Conservation (phyloP, 805 yeast species). For the Wickerhamomyces queroliae region DNA sequence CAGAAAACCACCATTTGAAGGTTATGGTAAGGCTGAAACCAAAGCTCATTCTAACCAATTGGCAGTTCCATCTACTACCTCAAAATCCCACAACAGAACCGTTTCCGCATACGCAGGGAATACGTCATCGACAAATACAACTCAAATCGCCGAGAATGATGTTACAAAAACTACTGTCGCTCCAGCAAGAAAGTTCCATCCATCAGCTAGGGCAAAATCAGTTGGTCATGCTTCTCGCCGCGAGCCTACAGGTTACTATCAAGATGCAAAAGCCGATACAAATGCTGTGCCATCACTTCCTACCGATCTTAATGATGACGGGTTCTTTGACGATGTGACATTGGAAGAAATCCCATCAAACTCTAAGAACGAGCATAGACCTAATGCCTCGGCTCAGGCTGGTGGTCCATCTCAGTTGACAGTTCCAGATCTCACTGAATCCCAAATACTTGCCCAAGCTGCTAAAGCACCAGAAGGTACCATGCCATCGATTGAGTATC, state of each 20-base stretch:
- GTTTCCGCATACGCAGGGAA: constrained; percentile 22
- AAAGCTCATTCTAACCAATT: not conserved
- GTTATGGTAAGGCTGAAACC: constrained; percentile 1
- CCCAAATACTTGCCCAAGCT: constrained; percentile 40
- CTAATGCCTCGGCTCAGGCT: constrained; percentile 10
- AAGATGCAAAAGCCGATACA: constrained; percentile 1
- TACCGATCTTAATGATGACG: constrained; percentile 36
- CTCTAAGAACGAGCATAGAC: too few species aligned
- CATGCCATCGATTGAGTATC: constrained; percentile 93
- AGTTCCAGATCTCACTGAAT: constrained; percentile 38
- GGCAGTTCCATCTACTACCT: not conserved
- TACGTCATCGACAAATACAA: constrained; percentile 1
- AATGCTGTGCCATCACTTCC: constrained; percentile 24
- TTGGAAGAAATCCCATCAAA: constrained; percentile 45
- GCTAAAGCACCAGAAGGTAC: constrained; percentile 62
- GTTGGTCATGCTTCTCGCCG: constrained; percentile 68
- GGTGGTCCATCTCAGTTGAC: too few species aligned
- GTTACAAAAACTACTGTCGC: constrained; percentile 10
- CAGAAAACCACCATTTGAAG: constrained; percentile 13
- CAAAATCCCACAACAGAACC: constrained; percentile 20
- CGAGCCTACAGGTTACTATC: constrained; percentile 39
- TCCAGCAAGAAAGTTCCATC: constrained; percentile 44
- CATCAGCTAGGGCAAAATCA: constrained; percentile 84
- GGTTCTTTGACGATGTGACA: constrained; percentile 45
- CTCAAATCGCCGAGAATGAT: not conserved